These are phyloP conservation scores for Leccinum subrobustum DNA, from an alignment of 1,284 basidiomycete genomes.

Conservation along the genomic window DNA sequence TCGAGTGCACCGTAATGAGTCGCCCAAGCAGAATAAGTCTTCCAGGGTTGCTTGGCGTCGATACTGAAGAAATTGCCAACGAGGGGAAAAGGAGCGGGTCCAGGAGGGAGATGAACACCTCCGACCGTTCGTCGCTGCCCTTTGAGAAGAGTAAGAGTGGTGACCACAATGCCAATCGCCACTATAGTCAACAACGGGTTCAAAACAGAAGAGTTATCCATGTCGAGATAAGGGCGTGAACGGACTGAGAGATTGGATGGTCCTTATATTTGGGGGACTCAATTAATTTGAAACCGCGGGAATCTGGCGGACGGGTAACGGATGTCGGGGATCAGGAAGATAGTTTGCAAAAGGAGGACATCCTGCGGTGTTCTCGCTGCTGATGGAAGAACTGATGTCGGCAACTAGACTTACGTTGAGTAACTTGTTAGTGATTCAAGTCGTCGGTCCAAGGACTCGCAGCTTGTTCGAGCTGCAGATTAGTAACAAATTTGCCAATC, in stretches of 20 bases:
- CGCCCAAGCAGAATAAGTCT: conserved; percentile 23
- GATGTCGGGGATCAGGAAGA: background rate
- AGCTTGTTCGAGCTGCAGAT: background rate
- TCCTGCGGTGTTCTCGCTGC: no score
- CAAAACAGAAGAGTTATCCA: conserved; percentile 3
- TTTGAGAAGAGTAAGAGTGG: conserved; percentile 10
- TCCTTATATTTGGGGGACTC: conserved; percentile 3
- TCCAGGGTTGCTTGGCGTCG: conserved; percentile 21
- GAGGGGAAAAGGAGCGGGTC: conserved; percentile 22
- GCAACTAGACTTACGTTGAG: no score
- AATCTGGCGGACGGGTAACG: background rate
- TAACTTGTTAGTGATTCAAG: background rate
- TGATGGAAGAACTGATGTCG: no score
- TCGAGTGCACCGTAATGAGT: conserved; percentile 17
- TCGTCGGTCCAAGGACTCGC: background rate
- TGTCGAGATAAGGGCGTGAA: background rate
- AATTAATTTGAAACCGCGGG: background rate
- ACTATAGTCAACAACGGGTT: conserved; percentile 1
- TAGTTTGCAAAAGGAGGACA: no score
- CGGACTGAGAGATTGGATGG: background rate
- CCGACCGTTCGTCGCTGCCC: background rate
- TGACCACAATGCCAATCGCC: conserved; percentile 1
- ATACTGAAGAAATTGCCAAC: conserved; percentile 24
- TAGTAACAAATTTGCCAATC: background rate
- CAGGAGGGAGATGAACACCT: conserved; percentile 21